These are phyloP conservation scores for Colletotrichum agaves DNA, from an alignment of 2,329 filamentous ascomycete genomes.

Conservation along the genomic window DNA sequence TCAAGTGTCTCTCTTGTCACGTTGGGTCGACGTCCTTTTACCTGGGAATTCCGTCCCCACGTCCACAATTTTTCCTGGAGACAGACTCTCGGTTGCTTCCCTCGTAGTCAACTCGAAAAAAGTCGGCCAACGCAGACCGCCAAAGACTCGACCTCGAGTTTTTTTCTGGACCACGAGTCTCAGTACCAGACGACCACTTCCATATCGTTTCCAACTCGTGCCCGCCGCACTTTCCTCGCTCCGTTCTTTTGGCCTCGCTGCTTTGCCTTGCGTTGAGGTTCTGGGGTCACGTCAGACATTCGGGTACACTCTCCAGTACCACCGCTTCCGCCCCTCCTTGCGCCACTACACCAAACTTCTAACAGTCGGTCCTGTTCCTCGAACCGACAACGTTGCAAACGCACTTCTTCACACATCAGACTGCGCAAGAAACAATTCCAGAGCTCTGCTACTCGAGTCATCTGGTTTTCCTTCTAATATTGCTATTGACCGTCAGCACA, in stretches of 20 bases:
- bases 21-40: constrained; percentile 37
- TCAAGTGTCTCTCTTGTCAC: constrained; percentile 36
- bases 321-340: constrained; percentile 19
- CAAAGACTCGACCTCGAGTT: constrained; percentile 26
- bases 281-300: constrained; percentile 30
- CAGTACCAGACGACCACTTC: neutral
- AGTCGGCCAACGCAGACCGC: constrained; percentile 24
- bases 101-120: constrained; percentile 19
- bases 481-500: constrained; percentile 24
- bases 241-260: constrained; percentile 24
- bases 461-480: constrained; percentile 34
- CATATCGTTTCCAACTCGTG: constrained; percentile 9
- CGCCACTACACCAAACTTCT: constrained; percentile 19
- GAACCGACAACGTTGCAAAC: neutral
- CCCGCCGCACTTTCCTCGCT: constrained; percentile 9
- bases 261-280: constrained; percentile 27
- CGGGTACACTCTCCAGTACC: constrained; percentile 14
- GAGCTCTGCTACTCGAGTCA: constrained; percentile 25
- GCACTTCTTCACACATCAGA: neutral
- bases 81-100: constrained; percentile 27
- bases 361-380: neutral
- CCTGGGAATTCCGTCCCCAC: constrained; percentile 33
- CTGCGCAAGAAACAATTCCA: constrained; percentile 11
- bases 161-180: constrained; percentile 18
- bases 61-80: constrained; percentile 35